These are phyloP conservation scores for Thermothelomyces thermophilus DNA, from an alignment of 2,329 filamentous ascomycete species.

Conservation along the genomic window DNA sequence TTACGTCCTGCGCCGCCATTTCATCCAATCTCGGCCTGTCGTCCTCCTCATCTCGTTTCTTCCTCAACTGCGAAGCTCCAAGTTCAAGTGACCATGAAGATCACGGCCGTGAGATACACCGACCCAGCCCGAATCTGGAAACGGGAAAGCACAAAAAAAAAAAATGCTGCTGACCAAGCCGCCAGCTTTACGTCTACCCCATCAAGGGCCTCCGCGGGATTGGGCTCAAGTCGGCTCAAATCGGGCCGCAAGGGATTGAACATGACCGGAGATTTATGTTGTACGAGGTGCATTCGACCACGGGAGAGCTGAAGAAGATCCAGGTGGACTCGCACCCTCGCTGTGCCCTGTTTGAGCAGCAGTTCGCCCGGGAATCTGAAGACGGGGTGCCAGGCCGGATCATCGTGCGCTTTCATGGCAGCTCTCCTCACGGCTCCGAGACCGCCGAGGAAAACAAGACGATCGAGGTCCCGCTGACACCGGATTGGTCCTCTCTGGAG, in stretches of 20 bases:
- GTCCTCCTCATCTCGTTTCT: neutral
- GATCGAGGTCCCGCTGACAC: conserved; percentile 52
- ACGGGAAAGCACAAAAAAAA: neutral
- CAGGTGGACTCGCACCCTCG: conserved; percentile 51
- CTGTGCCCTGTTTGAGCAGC: conserved; percentile 58
- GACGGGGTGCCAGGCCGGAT: conserved; percentile 27
- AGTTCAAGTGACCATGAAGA: conserved; percentile 20
- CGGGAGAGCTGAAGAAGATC: conserved; percentile 46
- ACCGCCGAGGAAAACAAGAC: conserved; percentile 30
- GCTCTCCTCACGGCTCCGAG: conserved; percentile 22
- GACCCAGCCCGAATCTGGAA: too few species aligned
- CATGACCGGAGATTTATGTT: conserved; percentile 69
- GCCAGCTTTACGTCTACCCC: conserved; percentile 63
- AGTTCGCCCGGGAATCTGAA: conserved; percentile 33
- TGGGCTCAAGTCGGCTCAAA: conserved; percentile 42
- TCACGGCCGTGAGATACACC: conserved; percentile 17
- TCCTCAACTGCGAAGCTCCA: too few species aligned
- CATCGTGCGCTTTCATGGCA: conserved; percentile 37
- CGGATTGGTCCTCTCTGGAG: conserved; percentile 40
- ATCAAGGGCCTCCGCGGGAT: conserved; percentile 66
- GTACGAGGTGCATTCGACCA: conserved; percentile 40
- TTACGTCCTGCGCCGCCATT: neutral
- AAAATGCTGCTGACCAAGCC: neutral
- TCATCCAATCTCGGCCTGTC: too few species aligned
- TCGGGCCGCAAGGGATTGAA: conserved; percentile 56